Evolutionary conservation across 495 filamentous ascomycete genomes (phyloP).

Genomic region (Evernia prunastri): DNA sequence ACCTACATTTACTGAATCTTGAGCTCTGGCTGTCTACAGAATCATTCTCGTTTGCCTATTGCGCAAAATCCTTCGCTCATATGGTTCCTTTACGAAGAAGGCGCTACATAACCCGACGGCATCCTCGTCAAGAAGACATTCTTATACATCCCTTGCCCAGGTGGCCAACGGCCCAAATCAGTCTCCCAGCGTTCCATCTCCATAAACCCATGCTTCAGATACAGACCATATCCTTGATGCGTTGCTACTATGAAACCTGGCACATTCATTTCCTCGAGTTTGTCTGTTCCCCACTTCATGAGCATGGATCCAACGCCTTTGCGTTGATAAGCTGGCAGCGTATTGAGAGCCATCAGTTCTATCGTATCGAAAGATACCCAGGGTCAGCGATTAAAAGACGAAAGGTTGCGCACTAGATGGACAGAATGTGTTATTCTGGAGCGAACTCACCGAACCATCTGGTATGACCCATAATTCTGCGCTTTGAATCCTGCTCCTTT

Average conservation of each 20-base stretch:
- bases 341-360: conserved; percentile 4
- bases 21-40: not conserved
- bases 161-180: conserved; percentile 13
- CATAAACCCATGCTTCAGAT: conserved; percentile 13
- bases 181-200: conserved; percentile 14
- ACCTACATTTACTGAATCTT: not conserved
- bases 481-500: conserved; percentile 9
- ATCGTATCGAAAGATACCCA: not conserved
- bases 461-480: conserved; percentile 15
- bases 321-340: conserved; percentile 11
- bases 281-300: conserved; percentile 18
- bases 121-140: conserved; percentile 10
- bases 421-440: not conserved
- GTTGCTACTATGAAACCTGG: conserved; percentile 11
- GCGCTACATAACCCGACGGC: not conserved
- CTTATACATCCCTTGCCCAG: conserved; percentile 10
- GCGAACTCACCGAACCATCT: conserved; percentile 10
- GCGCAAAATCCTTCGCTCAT: not conserved
- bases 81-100: not conserved
- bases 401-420: not conserved
- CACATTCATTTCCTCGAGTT: conserved; percentile 13
- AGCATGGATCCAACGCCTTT: conserved; percentile 12
- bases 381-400: not conserved
- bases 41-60: not conserved
- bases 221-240: conserved; percentile 8